A percentile compares a stretch with the other conserved stretches of the same genome.
These are phyloP conservation scores for Curvularia lunata DNA, from an alignment of 2,329 filamentous ascomycete species.

Conservation along the genomic window DNA sequence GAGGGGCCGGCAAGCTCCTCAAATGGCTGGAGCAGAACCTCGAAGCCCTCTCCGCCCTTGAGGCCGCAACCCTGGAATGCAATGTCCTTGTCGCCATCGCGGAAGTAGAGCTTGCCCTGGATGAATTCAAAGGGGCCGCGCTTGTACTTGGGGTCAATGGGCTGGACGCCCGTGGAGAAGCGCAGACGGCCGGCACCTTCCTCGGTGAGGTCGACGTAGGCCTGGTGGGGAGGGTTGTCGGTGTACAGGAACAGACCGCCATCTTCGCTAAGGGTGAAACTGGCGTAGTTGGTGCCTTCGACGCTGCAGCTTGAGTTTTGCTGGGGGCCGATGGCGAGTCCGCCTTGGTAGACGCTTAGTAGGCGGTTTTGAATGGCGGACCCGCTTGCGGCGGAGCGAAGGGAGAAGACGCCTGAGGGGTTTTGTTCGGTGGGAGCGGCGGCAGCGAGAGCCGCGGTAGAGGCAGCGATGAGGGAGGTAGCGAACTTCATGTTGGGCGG, in stretches of 20 bases:
- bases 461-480: slow-evolving; percentile 29
- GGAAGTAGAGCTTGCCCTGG: slow-evolving; percentile 56
- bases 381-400: slow-evolving; percentile 59
- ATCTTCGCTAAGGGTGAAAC: slow-evolving; percentile 56
- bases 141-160: slow-evolving; percentile 54
- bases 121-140: slow-evolving; percentile 56
- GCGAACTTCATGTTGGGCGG: slow-evolving; percentile 44
- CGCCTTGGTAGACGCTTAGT: slow-evolving; percentile 55
- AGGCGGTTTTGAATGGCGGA: slow-evolving; percentile 56
- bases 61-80: slow-evolving; percentile 62
- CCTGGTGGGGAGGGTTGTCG: slow-evolving; percentile 53
- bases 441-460: slow-evolving; percentile 27
- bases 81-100: slow-evolving; percentile 33
- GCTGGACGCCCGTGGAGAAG: slow-evolving; percentile 58
- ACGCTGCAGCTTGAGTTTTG: slow-evolving; percentile 1
- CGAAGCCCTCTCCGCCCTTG: slow-evolving; percentile 45
- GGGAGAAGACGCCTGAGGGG: slow-evolving; percentile 49
- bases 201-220: slow-evolving; percentile 63
- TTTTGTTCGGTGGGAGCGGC: no score
- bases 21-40: slow-evolving; percentile 25
- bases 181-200: slow-evolving; percentile 63
- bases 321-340: slow-evolving; percentile 53
- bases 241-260: slow-evolving; percentile 57
- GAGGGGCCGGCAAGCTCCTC: not conserved
- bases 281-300: slow-evolving; percentile 51